These are phyloP conservation scores for Fragosphaeria purpurea DNA, from an alignment of 2,329 filamentous ascomycete genomes.

Conservation along the genomic window DNA sequence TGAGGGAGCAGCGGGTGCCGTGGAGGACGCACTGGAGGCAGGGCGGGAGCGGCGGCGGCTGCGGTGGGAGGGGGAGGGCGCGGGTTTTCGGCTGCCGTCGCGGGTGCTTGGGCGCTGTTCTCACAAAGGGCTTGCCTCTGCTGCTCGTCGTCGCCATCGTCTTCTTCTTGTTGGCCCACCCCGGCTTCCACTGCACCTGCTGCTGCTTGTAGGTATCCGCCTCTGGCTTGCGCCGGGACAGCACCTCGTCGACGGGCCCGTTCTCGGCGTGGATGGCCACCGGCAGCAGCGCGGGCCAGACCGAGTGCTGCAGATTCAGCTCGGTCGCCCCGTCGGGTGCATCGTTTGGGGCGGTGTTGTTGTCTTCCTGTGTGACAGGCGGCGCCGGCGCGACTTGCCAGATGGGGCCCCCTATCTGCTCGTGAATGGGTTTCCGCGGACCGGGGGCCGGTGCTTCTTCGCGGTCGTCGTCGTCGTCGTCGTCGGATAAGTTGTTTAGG, in stretches of 20 bases:
- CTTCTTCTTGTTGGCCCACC: not conserved
- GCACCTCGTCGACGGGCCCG: not conserved
- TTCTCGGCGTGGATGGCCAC: not conserved
- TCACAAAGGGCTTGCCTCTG: not conserved
- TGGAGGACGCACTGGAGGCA: conserved; percentile 13
- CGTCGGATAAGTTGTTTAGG: no score
- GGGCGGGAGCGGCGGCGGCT: conserved; percentile 9
- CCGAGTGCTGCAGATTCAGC: conserved; percentile 1
- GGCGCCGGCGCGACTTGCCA: no score
- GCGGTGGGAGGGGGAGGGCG: not conserved
- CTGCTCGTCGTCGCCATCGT: not conserved
- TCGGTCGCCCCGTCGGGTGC: no score
- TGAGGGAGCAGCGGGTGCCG: conserved; percentile 12
- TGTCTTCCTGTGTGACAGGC: no score
- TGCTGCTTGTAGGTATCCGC: no score
- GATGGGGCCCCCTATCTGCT: no score
- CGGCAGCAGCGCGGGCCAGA: conserved; percentile 4
- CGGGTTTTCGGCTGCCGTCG: not conserved
- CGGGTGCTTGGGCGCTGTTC: not conserved
- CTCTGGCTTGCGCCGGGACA: no score
- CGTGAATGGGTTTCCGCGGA: no score
- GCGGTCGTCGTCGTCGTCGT: no score
- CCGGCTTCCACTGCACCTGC: not conserved
- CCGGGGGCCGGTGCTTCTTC: no score
- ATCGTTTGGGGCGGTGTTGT: no score